A percentile compares a stretch with the other conserved stretches of the same genome.
Evolutionary conservation across 495 filamentous ascomycete species (phyloP).

Genomic region (Aspergillus leporis): DNA sequence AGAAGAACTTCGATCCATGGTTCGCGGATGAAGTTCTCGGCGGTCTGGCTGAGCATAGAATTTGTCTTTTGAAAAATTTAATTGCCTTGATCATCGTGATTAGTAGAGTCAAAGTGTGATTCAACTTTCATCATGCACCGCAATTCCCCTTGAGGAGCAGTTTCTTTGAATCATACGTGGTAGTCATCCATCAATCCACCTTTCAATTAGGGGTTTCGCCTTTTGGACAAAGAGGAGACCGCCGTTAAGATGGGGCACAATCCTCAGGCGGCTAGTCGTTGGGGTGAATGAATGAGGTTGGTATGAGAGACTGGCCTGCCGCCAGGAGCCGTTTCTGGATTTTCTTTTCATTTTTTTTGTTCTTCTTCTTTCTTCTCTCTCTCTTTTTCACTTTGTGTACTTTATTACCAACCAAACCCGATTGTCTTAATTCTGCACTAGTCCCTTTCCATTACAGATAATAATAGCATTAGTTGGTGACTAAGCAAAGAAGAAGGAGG

Average conservation of each 20-base stretch:
- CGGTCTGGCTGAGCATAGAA: not conserved
- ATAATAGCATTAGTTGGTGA: not conserved
- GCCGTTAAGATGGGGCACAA: constrained; percentile 1
- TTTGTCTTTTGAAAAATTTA: not conserved
- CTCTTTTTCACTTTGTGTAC: not conserved
- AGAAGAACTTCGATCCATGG: not conserved
- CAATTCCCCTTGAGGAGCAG: not conserved
- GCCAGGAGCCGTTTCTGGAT: not conserved
- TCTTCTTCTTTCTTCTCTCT: constrained; percentile 1
- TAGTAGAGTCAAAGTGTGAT: no score
- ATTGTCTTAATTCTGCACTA: not conserved
- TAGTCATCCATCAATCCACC: not conserved
- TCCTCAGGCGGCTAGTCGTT: not conserved
- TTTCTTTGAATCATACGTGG: not conserved
- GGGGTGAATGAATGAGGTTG: not conserved
- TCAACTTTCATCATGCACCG: constrained; percentile 1
- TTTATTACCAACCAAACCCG: not conserved
- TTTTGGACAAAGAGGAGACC: constrained; percentile 3
- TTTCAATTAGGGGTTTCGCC: not conserved
- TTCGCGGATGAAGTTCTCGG: not conserved
- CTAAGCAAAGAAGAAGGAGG: no score
- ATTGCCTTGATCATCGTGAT: not conserved
- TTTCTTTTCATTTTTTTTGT: constrained; percentile 3
- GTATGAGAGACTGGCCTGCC: constrained; percentile 6
- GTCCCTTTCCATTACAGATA: not conserved